Evolutionary conservation across 2,329 filamentous ascomycete species (phyloP), one percentile per base, ranked within the genome.

Genomic region (Aureobasidium namibiae): DNA sequence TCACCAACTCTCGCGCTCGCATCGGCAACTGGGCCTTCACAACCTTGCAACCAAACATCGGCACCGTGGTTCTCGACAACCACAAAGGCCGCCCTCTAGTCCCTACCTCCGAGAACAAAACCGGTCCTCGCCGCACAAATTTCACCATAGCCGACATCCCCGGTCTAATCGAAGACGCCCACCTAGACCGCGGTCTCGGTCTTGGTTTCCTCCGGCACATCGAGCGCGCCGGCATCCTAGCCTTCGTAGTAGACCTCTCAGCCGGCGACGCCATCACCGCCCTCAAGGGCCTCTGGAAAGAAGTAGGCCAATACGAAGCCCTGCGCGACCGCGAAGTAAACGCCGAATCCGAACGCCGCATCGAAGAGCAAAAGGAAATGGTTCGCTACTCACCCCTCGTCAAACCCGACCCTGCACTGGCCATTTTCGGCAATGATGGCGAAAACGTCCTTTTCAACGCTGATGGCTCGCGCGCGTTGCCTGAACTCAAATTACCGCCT

Each of bases 11-110:
- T 70, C 87, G 91, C 61, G 90, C 94, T 1, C 84, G 94, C 39
- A 85, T 99, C 4, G 94, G 94, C 41, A 86, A 89, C 70, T 99
- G 94, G 94, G 92, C 91, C 10, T 99, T 99, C 72, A 99, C 94
- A 3, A 99, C 94, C 0, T 79, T 99, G 9, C 87, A 92, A 65
- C 94, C 94, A 2, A 96, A 95, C 66, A 95, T 99, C 58, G 94
- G 94, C 53, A 99, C 94, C 0, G 90, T 99, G 7, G 87, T 97
- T 14, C 82, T 99, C 11, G 94, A 99, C 72, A 84, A 92, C 70
- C 83, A 94, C 75, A 86, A 85, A 60, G 90, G 92, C 2, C 84
- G 89, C 0, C 90, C 91, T 1, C 63, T 74, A 6, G 70, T 84
- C 36, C 72, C 78, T 48, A 67, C 74, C 67, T 64, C 70, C 68